Percentiles rank a stretch among this genome's conserved stretches.
Evolutionary conservation across 2,329 filamentous ascomycete species (phyloP).

Genomic region (Paracamarosporium sp.): DNA sequence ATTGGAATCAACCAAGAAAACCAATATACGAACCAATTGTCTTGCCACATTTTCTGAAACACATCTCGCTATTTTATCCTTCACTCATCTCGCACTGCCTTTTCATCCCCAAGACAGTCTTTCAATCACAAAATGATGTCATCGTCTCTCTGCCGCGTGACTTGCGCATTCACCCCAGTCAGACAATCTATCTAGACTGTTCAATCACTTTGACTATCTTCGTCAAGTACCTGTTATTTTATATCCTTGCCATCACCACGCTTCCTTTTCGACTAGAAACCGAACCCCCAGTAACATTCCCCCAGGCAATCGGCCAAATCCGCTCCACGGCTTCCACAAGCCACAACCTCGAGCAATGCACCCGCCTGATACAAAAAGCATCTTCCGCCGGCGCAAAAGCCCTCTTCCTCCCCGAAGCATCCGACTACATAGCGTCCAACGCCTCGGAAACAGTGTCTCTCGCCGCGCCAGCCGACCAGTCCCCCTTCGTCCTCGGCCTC

Average conservation of each 20-base stretch:
- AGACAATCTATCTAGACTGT: background rate
- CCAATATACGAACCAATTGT: background rate
- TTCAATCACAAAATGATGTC: background rate
- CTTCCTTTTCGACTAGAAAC: background rate
- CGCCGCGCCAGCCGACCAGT: slow-evolving; percentile 69
- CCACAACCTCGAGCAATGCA: slow-evolving; percentile 82
- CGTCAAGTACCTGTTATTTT: too few species aligned
- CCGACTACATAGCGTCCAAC: slow-evolving; percentile 81
- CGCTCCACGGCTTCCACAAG: slow-evolving; percentile 81
- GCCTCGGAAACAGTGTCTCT: slow-evolving; percentile 73
- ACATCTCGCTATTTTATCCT: background rate
- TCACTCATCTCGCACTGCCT: background rate
- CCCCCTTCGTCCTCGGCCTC: slow-evolving; percentile 79
- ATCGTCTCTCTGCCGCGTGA: background rate
- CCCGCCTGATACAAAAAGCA: slow-evolving; percentile 73
- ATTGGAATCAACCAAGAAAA: background rate
- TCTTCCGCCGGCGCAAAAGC: slow-evolving; percentile 79
- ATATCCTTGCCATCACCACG: too few species aligned
- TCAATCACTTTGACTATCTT: too few species aligned
- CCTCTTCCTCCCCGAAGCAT: slow-evolving; percentile 90
- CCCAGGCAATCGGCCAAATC: slow-evolving; percentile 85
- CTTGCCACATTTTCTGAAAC: background rate
- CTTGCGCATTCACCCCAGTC: background rate
- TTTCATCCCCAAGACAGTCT: background rate
- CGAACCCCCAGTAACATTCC: background rate